phyloP scores from a whole-genome alignment of 257 asterid species.

The Misopates orontium region DNA sequence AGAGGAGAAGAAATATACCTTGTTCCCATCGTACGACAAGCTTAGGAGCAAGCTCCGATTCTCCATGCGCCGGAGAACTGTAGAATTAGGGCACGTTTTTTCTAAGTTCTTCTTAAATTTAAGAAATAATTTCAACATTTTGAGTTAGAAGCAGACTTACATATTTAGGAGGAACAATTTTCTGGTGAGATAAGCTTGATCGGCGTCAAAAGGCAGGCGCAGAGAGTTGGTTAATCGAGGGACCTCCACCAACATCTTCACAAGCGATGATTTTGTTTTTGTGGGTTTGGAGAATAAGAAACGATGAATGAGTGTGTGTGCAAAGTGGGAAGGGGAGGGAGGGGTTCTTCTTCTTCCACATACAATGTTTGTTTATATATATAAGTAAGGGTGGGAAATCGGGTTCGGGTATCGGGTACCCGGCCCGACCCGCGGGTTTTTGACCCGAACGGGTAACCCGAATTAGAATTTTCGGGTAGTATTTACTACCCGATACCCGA shows the following conservation, averaged over 20 bases:
- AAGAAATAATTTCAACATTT: background rate
- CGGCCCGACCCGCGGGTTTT: too few relatives aligned
- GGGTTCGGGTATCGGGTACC: too few relatives aligned
- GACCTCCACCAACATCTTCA: conserved; percentile 63
- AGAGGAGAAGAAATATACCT: too few relatives aligned
- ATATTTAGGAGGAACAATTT: conserved; percentile 69
- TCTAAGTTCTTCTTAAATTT: conserved; percentile 8
- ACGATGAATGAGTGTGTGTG: too few relatives aligned
- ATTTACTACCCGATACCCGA: too few relatives aligned
- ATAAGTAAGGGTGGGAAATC: too few relatives aligned
- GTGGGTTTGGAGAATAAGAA: too few relatives aligned
- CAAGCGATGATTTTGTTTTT: background rate
- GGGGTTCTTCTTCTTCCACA: too few relatives aligned
- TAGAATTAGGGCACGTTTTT: conserved; percentile 41
- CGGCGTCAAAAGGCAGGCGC: conserved; percentile 81
- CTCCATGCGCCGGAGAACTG: conserved; percentile 46
- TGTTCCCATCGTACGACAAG: conserved; percentile 74
- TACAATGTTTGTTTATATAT: too few relatives aligned
- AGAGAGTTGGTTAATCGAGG: conserved; percentile 87
- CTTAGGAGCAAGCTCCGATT: conserved; percentile 73
- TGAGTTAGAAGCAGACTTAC: background rate
- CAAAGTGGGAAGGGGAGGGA: too few relatives aligned
- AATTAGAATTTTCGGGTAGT: too few relatives aligned
- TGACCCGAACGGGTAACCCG: too few relatives aligned
- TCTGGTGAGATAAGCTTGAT: conserved; percentile 84